A percentile compares a stretch with the other conserved stretches of the same genome.
phyloP scores from a whole-genome alignment of 192 early-diverging fungal genomes.

The Funneliformis mosseae region DNA sequence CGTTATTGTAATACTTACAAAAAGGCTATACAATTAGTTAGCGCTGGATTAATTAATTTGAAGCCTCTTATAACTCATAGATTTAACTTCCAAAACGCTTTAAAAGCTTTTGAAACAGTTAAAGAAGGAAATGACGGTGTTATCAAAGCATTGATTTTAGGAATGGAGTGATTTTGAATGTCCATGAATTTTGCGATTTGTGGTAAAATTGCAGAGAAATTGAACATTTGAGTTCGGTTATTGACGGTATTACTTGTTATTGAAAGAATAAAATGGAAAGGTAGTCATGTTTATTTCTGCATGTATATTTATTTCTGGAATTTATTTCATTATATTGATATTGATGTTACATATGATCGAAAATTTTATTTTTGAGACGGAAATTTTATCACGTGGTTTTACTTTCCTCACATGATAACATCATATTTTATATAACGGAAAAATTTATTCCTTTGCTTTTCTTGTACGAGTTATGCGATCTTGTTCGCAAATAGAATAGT shows the following conservation, averaged over 20 bases:
- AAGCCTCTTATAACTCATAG: conserved; percentile 47
- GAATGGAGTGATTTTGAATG: not conserved
- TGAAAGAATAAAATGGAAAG: too few species aligned
- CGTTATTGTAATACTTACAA: conserved; percentile 46
- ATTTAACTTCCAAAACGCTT: conserved; percentile 41
- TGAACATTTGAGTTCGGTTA: too few species aligned
- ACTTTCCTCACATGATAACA: conserved; percentile 10
- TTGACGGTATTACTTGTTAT: too few species aligned
- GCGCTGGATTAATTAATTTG: conserved; percentile 43
- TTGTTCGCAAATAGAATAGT: conserved; percentile 28
- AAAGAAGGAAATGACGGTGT: conserved; percentile 38
- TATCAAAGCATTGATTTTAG: conserved; percentile 47
- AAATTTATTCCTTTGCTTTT: conserved; percentile 19
- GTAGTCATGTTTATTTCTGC: too few species aligned
- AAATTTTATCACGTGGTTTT: conserved; percentile 1
- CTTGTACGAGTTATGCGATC: conserved; percentile 23
- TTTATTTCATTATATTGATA: too few species aligned
- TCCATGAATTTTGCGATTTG: too few species aligned
- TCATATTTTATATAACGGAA: conserved; percentile 5
- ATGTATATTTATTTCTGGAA: too few species aligned
- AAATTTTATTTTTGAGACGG: not conserved
- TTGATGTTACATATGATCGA: conserved; percentile 1
- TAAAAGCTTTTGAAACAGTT: conserved; percentile 48
- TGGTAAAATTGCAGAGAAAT: too few species aligned
- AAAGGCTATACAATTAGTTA: conserved; percentile 35